These are phyloP conservation scores for Mallotus repandus DNA, from an alignment of 441 rosid species.

Conservation along the genomic window DNA sequence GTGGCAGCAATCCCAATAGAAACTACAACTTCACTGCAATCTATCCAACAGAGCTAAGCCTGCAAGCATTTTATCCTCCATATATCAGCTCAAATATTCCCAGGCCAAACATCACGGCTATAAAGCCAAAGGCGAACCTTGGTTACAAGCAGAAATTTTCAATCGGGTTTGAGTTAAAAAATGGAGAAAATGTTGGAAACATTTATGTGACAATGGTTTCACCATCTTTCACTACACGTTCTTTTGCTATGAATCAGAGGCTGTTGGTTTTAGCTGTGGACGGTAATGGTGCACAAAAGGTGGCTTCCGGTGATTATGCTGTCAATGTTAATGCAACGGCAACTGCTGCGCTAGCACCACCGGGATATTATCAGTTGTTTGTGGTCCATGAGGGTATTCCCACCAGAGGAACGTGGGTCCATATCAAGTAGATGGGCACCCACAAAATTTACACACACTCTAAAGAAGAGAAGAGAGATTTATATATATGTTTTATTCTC, in stretches of 20 bases:
- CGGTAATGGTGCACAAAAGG: constrained; percentile 16
- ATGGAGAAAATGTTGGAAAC: constrained; percentile 18
- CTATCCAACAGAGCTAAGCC: constrained; percentile 74
- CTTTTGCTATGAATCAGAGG: constrained; percentile 78
- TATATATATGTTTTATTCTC: no score
- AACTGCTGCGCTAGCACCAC: constrained; percentile 52
- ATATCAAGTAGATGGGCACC: constrained; percentile 29
- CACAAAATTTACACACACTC: no score
- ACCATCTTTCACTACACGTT: constrained; percentile 80
- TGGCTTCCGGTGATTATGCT: constrained; percentile 38
- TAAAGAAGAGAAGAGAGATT: no score
- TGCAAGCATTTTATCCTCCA: constrained; percentile 70
- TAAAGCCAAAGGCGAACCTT: constrained; percentile 28
- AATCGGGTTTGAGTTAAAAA: constrained; percentile 32
- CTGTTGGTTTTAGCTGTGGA: constrained; percentile 49
- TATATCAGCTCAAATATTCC: constrained; percentile 45
- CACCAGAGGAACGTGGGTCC: constrained; percentile 60
- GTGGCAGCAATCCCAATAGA: constrained; percentile 84
- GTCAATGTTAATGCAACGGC: constrained; percentile 47
- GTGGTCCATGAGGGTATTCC: constrained; percentile 65
- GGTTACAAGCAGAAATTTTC: constrained; percentile 28
- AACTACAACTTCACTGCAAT: constrained; percentile 63
- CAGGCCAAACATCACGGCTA: constrained; percentile 36
- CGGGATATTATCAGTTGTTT: constrained; percentile 74
- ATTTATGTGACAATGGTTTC: constrained; percentile 49